Conservation (phyloP, 352 stramenopile species). For the Phytophthora sp. region DNA sequence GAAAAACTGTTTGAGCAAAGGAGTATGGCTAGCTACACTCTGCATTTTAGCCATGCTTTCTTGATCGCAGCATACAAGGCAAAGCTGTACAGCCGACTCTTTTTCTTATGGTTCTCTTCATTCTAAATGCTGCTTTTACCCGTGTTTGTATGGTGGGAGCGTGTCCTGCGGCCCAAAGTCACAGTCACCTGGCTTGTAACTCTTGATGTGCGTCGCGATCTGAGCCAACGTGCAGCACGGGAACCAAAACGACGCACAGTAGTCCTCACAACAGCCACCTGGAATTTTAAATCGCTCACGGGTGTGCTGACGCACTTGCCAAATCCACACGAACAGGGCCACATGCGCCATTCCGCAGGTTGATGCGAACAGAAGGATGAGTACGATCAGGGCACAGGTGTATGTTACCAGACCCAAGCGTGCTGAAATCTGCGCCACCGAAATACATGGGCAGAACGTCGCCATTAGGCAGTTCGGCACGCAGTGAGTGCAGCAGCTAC, state of each 20-base stretch:
- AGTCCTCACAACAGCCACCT: constrained; percentile 37
- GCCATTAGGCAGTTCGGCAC: constrained; percentile 54
- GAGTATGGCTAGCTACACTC: too few species aligned
- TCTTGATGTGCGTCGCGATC: constrained; percentile 57
- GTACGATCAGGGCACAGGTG: constrained; percentile 12
- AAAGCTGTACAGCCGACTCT: too few species aligned
- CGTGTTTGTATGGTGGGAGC: constrained; percentile 32
- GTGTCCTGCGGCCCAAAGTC: constrained; percentile 42
- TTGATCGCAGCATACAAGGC: too few species aligned
- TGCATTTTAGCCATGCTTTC: too few species aligned
- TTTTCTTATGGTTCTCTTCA: too few species aligned
- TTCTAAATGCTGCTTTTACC: neutral
- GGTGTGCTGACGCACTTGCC: constrained; percentile 10
- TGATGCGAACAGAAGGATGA: constrained; percentile 14
- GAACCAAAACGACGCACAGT: constrained; percentile 39
- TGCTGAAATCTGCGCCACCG: constrained; percentile 49
- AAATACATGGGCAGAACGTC: constrained; percentile 51
- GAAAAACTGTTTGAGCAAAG: too few species aligned
- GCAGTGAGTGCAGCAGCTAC: constrained; percentile 43
- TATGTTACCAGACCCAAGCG: constrained; percentile 39
- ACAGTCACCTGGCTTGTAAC: constrained; percentile 52
- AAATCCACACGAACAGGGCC: constrained; percentile 25
- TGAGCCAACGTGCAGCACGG: constrained; percentile 46
- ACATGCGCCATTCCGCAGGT: constrained; percentile 8
- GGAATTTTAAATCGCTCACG: constrained; percentile 48